Conservation (phyloP, 75 land plant genomes). For the Picea glauca region DNA sequence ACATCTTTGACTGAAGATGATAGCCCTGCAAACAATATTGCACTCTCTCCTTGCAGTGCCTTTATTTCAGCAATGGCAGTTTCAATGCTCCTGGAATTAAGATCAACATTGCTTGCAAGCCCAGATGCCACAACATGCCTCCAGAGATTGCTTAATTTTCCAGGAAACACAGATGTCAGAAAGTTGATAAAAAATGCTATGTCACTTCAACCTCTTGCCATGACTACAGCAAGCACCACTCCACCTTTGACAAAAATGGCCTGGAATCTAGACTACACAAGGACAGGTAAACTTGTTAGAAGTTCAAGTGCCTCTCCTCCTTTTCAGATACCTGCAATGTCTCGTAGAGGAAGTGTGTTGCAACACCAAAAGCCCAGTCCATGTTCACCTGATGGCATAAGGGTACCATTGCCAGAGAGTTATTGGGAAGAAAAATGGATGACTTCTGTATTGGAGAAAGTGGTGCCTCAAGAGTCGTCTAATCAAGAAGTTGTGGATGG, state of each 20-base stretch:
- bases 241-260: slow-evolving; percentile 7
- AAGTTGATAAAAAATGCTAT: slow-evolving; percentile 74
- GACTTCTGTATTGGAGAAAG: slow-evolving; percentile 48
- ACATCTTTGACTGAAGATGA: slow-evolving; percentile 9
- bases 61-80: slow-evolving; percentile 75
- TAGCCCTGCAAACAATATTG: slow-evolving; percentile 12
- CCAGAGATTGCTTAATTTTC: slow-evolving; percentile 73
- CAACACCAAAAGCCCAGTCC: slow-evolving; percentile 14
- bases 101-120: slow-evolving; percentile 76
- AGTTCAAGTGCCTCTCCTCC: slow-evolving; percentile 9
- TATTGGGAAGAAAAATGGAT: slow-evolving; percentile 96
- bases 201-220: slow-evolving; percentile 46
- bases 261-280: background rate
- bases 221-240: slow-evolving; percentile 16
- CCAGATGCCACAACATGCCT: slow-evolving; percentile 81
- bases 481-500: background rate
- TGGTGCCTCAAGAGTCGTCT: slow-evolving; percentile 12
- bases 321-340: background rate
- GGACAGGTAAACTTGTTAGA: slow-evolving; percentile 8
- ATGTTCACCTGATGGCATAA: slow-evolving; percentile 46
- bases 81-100: slow-evolving; percentile 73
- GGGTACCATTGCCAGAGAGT: slow-evolving; percentile 49
- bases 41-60: slow-evolving; percentile 50
- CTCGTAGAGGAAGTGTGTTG: slow-evolving; percentile 3
- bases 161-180: slow-evolving; percentile 38